Evolutionary conservation across 2,329 filamentous ascomycete species (phyloP), one percentile per base, ranked within the genome.

Genomic region (Chaetothyriales sp.): DNA sequence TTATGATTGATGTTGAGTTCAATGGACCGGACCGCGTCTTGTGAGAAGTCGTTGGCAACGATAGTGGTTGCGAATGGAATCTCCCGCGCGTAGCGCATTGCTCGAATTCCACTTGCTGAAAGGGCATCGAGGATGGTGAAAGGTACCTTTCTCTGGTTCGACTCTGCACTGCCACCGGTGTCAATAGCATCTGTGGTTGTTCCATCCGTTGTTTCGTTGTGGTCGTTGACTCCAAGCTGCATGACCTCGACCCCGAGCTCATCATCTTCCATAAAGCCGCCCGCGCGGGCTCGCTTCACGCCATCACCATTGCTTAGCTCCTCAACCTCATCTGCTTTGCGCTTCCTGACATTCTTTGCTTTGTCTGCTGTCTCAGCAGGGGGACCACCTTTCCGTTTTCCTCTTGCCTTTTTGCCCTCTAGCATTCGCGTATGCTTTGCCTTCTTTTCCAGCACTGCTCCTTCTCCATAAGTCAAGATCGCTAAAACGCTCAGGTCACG

Each of bases 41-140:
- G 69, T 1, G 88, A 88, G 51, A 97, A 77, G 63, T 98, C 92
- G 66, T 98, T 98, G 33, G 89, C 88, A 5, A 87, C 90, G 43
- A 95, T 76, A 0, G 80, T 80, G 2, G 87, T 92, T 13, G 81
- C 77, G 59, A 89, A 88, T 0, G 92, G 88, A 22, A 98, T 80
- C 65, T 98, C 92, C 60, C 89, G 83, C 0, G 87, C 86, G 67
- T 97, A 98, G 54, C 92, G 84, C 44, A 98, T 70, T 5, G 92
- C 92, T 56, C 92, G 83, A 5, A 98, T 77, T 20, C 92, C 92
- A 2, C 89, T 95, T 1, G 92, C 92, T 8, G 92, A 98, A 4
- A 98, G 77, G 0, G 92, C 92, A 67, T 98, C 92, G 7, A 98
- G 79, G 43, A 98, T 90, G n/a, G 81, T 83, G 63, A 95, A 90